These are phyloP conservation scores for Fragaria ananassa DNA, from an alignment of 306 rosid species.

Conservation along the genomic window DNA sequence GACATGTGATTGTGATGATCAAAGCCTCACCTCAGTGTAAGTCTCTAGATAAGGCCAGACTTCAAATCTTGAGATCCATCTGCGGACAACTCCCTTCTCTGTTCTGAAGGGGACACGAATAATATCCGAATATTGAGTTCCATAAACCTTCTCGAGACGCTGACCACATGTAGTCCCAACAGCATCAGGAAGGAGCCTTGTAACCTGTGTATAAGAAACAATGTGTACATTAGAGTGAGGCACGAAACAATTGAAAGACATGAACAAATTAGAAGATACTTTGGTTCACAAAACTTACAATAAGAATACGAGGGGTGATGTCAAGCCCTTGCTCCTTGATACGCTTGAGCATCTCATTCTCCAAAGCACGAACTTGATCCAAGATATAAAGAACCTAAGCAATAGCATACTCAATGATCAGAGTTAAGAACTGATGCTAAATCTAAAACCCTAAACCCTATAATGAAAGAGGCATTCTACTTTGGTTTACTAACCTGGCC, in stretches of 20 bases:
- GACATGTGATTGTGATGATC: neutral
- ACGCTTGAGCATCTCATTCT: slow-evolving; percentile 86
- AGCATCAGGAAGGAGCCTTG: slow-evolving; percentile 96
- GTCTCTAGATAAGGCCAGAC: slow-evolving; percentile 98
- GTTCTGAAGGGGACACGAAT: slow-evolving; percentile 89
- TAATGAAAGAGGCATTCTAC: neutral
- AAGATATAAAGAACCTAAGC: slow-evolving; percentile 87
- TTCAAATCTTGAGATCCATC: slow-evolving; percentile 97
- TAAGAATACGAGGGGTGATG: slow-evolving; percentile 81
- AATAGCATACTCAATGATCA: neutral
- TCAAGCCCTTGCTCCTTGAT: slow-evolving; percentile 89
- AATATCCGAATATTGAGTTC: slow-evolving; percentile 64
- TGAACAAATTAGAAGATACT: neutral
- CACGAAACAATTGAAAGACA: neutral
- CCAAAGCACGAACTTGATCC: slow-evolving; percentile 99
- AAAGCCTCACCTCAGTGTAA: slow-evolving; percentile 69
- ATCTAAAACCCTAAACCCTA: neutral
- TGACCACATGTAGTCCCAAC: slow-evolving; percentile 94
- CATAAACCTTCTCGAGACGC: slow-evolving; percentile 81
- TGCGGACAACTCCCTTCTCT: slow-evolving; percentile 78
- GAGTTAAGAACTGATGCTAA: neutral
- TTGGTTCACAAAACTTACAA: slow-evolving; percentile 43
- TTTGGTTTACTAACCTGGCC: slow-evolving; percentile 57
- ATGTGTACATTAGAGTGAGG: slow-evolving; percentile 16
- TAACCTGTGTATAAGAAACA: slow-evolving; percentile 49